Conservation (phyloP, 208 protist species). For the Trypanosoma vivax region DNA sequence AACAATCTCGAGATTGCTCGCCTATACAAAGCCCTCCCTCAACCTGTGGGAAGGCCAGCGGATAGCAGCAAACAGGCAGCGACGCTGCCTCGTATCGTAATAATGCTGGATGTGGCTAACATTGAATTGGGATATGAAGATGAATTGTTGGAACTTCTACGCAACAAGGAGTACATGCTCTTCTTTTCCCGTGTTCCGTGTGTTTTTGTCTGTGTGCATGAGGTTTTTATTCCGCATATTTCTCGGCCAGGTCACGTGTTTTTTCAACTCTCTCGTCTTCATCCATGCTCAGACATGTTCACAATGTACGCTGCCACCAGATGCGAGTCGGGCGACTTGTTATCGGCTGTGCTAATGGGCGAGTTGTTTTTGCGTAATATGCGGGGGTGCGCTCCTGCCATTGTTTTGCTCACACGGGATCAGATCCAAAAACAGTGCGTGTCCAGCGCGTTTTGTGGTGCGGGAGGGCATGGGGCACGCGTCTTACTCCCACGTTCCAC, state of each 20-base stretch:
- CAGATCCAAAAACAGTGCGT: slow-evolving; percentile 44
- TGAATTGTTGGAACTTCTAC: slow-evolving; percentile 35
- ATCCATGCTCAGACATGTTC: slow-evolving; percentile 60
- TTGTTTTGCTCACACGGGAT: slow-evolving; percentile 66
- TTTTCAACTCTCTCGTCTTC: slow-evolving; percentile 56
- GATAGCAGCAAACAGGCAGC: background rate
- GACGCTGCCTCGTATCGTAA: slow-evolving; percentile 24
- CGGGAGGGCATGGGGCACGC: slow-evolving; percentile 13
- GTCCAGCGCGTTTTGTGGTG: slow-evolving; percentile 28
- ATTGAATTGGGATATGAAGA: slow-evolving; percentile 35
- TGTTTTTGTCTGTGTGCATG: slow-evolving; percentile 54
- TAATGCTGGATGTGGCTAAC: slow-evolving; percentile 73
- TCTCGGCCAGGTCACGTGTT: slow-evolving; percentile 42
- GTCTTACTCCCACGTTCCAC: slow-evolving; percentile 21
- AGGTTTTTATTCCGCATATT: slow-evolving; percentile 69
- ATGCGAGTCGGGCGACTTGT: slow-evolving; percentile 63
- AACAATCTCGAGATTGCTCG: slow-evolving; percentile 40
- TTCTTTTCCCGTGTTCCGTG: slow-evolving; percentile 38
- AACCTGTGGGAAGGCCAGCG: background rate
- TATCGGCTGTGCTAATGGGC: slow-evolving; percentile 34
- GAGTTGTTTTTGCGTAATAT: slow-evolving; percentile 26
- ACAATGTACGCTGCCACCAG: slow-evolving; percentile 52
- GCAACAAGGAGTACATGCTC: slow-evolving; percentile 17
- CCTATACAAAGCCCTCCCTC: slow-evolving; percentile 6
- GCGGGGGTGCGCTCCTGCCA: slow-evolving; percentile 28